A percentile compares a stretch with the other conserved stretches of the same genome.
phyloP scores from a whole-genome alignment of 2,329 filamentous ascomycete species.

The Paecilomyces dactylethromorphus region DNA sequence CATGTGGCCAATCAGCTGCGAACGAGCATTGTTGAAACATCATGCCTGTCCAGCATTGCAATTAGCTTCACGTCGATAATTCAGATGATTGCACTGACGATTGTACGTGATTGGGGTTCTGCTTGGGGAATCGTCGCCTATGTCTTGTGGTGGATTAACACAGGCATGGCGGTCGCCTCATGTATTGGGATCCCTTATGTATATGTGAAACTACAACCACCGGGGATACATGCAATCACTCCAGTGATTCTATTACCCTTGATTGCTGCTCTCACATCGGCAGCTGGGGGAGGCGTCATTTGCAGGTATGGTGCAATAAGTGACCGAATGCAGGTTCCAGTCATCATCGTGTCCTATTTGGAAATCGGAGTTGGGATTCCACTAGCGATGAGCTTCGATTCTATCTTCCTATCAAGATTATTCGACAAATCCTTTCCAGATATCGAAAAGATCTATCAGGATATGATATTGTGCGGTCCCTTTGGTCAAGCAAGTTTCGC shows the following conservation, averaged over 20 bases:
- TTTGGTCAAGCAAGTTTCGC: conserved; percentile 36
- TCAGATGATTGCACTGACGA: conserved; percentile 54
- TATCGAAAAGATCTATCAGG: conserved; percentile 22
- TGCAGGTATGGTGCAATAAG: conserved; percentile 21
- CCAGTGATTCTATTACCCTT: conserved; percentile 32
- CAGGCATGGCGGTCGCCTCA: conserved; percentile 23
- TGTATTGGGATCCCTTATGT: conserved; percentile 28
- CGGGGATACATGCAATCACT: conserved; percentile 25
- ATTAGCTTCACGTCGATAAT: conserved; percentile 30
- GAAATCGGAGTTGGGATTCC: conserved; percentile 29
- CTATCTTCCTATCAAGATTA: conserved; percentile 27
- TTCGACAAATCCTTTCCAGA: conserved; percentile 17
- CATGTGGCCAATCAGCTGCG: conserved; percentile 22
- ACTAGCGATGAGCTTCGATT: conserved; percentile 24
- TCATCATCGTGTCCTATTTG: conserved; percentile 37
- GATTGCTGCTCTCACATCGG: conserved; percentile 34
- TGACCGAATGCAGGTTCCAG: conserved; percentile 26
- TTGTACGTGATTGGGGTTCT: conserved; percentile 20
- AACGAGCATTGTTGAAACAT: conserved; percentile 26
- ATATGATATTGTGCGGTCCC: conserved; percentile 37
- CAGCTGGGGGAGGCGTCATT: conserved; percentile 31
- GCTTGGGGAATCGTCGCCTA: conserved; percentile 23
- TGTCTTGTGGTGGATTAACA: conserved; percentile 38
- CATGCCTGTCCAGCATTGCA: conserved; percentile 32
- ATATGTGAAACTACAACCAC: conserved; percentile 29